Conservation (phyloP, 208 protist genomes). For the Acanthamoeba divionensis region DNA sequence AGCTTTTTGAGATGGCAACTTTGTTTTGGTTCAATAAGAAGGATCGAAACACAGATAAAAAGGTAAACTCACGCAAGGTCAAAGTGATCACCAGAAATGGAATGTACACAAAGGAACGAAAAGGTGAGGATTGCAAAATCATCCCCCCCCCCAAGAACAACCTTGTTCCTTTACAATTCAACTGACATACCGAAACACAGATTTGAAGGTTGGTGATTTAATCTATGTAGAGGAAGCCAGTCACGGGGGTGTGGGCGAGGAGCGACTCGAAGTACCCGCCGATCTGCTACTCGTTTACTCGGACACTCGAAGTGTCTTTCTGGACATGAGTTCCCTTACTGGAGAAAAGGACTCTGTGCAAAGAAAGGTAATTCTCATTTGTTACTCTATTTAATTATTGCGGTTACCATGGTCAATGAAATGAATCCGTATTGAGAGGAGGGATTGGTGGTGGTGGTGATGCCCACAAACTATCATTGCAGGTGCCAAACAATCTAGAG, state of each 20-base stretch:
- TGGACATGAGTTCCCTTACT: slow-evolving; percentile 47
- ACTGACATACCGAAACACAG: background rate
- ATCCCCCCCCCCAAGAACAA: background rate
- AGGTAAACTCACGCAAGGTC: slow-evolving; percentile 36
- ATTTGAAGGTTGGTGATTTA: slow-evolving; percentile 13
- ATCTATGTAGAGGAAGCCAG: slow-evolving; percentile 36
- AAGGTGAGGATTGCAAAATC: background rate
- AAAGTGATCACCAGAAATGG: slow-evolving; percentile 1
- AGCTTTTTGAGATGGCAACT: slow-evolving; percentile 48
- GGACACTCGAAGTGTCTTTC: slow-evolving; percentile 4
- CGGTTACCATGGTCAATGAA: too few relatives aligned
- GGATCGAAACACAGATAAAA: slow-evolving; percentile 29
- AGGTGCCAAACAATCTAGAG: slow-evolving; percentile 27
- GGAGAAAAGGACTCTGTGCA: slow-evolving; percentile 55
- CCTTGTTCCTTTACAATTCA: background rate
- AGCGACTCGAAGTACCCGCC: slow-evolving; percentile 8
- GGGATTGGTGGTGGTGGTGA: background rate
- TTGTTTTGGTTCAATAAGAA: slow-evolving; percentile 57
- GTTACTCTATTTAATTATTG: too few relatives aligned
- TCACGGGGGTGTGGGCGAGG: background rate
- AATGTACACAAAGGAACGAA: slow-evolving; percentile 28
- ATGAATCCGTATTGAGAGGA: background rate
- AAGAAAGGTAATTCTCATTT: background rate
- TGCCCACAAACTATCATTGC: background rate
- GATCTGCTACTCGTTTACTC: slow-evolving; percentile 47